phyloP scores from a whole-genome alignment of 345 rosid species.

The Dovyalis caffra region DNA sequence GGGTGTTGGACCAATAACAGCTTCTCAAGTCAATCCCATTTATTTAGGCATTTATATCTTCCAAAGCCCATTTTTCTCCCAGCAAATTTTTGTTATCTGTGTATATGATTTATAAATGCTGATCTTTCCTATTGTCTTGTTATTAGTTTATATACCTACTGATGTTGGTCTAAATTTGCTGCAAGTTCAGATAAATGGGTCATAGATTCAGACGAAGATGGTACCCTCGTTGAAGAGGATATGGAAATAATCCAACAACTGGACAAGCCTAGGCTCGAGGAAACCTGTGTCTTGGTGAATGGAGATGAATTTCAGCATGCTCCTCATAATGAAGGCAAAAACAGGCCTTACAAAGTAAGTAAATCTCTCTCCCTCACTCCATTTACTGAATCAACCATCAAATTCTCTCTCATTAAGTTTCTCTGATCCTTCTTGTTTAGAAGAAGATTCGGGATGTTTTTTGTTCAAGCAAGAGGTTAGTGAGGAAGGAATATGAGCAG shows the following conservation, averaged over 20 bases:
- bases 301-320: conserved; percentile 43
- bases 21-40: background rate
- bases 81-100: background rate
- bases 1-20: background rate
- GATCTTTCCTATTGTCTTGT: background rate
- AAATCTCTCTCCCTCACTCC: background rate
- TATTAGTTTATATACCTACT: background rate
- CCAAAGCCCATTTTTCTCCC: background rate
- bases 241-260: conserved; percentile 28
- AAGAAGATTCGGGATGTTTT: conserved; percentile 55
- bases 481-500: conserved; percentile 64
- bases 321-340: conserved; percentile 40
- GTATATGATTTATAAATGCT: background rate
- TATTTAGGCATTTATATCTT: background rate
- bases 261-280: conserved; percentile 45
- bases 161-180: conserved; percentile 21
- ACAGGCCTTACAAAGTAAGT: conserved; percentile 67
- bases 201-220: conserved; percentile 14
- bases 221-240: conserved; percentile 22
- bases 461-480: conserved; percentile 53
- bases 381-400: background rate
- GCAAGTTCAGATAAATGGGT: conserved; percentile 23
- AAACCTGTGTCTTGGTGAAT: conserved; percentile 61
- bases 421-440: conserved; percentile 26
- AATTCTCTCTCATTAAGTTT: background rate